These are phyloP conservation scores for Mycena floridula DNA, from an alignment of 768 basidiomycete species.

Conservation along the genomic window DNA sequence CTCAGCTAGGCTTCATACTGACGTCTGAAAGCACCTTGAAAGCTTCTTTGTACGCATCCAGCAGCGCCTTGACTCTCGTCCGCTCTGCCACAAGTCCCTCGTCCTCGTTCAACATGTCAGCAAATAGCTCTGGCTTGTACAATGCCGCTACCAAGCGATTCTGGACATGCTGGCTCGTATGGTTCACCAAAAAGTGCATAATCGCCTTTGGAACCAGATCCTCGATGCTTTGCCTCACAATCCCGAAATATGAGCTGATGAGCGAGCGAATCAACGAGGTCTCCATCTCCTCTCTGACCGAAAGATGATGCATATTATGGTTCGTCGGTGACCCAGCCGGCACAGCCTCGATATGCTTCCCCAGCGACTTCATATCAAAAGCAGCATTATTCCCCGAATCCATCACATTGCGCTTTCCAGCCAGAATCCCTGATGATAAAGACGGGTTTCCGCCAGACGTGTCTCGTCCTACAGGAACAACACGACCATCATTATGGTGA, in stretches of 20 bases:
- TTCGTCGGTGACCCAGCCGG: not conserved
- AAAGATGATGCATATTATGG: conserved; percentile 33
- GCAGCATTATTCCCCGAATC: conserved; percentile 59
- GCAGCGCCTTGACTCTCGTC: conserved; percentile 84
- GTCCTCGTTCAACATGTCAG: conserved; percentile 90
- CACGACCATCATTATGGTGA: conserved; percentile 14
- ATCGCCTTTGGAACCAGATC: conserved; percentile 97
- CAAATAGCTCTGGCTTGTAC: conserved; percentile 92
- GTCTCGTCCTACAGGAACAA: conserved; percentile 58
- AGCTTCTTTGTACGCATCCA: conserved; percentile 95
- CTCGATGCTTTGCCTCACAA: conserved; percentile 94
- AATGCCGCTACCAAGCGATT: conserved; percentile 90
- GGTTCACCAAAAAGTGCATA: conserved; percentile 97
- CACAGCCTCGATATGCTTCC: conserved; percentile 96
- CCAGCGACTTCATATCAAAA: conserved; percentile 98
- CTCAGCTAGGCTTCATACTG: conserved; percentile 58
- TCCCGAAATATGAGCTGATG: conserved; percentile 93
- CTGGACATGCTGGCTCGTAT: conserved; percentile 95
- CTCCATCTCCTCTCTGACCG: conserved; percentile 92
- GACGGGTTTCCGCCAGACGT: conserved; percentile 47
- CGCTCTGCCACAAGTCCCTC: conserved; percentile 93
- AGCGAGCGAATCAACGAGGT: conserved; percentile 90
- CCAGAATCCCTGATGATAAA: conserved; percentile 57
- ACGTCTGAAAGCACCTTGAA: conserved; percentile 85
- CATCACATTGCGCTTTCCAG: conserved; percentile 38